These are phyloP conservation scores for Fusarium pseudonygamai DNA, from an alignment of 2,329 filamentous ascomycete genomes.

Conservation along the genomic window DNA sequence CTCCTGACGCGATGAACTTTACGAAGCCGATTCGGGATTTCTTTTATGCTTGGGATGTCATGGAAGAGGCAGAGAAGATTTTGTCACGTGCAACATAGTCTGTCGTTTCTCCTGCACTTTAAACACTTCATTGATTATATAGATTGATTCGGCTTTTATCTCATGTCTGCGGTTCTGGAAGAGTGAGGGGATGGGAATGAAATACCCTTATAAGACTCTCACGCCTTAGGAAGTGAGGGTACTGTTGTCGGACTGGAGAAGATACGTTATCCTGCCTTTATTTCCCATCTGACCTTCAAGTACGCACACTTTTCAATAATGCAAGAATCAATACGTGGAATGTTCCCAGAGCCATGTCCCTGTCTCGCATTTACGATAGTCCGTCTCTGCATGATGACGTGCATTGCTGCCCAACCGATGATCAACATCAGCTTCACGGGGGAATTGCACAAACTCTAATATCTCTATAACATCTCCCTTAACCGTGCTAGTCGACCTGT, in stretches of 20 bases:
- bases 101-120: neutral
- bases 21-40: neutral
- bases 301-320: fast-evolving
- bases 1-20: neutral
- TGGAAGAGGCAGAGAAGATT: neutral
- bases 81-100: neutral
- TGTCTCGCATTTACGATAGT: neutral
- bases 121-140: neutral
- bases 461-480: no score
- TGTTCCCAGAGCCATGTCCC: fast-evolving
- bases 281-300: neutral
- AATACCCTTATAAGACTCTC: no score
- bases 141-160: no score
- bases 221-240: no score
- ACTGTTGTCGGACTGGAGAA: no score
- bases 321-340: no score
- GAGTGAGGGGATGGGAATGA: no score
- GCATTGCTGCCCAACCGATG: neutral
- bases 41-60: neutral
- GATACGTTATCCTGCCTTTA: neutral
- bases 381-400: neutral
- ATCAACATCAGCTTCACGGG: no score
- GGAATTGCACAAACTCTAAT: no score
- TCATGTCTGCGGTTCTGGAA: no score
- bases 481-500: no score